Percentiles rank a stretch among this genome's conserved stretches.
Evolutionary conservation across 1,284 basidiomycete species (phyloP).

Genomic region (Melanopsichium pennsylvanicum): DNA sequence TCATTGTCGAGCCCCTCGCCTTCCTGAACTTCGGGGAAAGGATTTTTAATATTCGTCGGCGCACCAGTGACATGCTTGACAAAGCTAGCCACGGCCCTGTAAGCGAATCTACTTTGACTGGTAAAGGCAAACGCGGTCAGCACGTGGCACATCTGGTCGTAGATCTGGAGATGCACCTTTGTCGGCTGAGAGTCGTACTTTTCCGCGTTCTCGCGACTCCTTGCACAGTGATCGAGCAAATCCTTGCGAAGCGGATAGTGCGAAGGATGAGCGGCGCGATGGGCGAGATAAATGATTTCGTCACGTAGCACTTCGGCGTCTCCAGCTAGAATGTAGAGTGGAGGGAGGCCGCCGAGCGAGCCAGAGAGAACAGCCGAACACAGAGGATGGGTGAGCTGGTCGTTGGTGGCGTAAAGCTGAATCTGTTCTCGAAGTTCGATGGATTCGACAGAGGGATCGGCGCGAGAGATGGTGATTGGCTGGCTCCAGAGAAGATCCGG

Average conservation of each 20-base stretch:
- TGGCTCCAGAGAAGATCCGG: slow-evolving; percentile 50
- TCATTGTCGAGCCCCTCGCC: slow-evolving; percentile 7
- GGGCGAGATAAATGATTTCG: slow-evolving; percentile 84
- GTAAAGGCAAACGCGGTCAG: slow-evolving; percentile 68
- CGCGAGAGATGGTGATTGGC: slow-evolving; percentile 36
- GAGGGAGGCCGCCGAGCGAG: slow-evolving; percentile 89
- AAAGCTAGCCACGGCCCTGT: slow-evolving; percentile 66
- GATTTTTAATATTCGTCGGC: slow-evolving; percentile 48
- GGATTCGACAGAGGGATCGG: slow-evolving; percentile 15
- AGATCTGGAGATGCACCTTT: slow-evolving; percentile 83
- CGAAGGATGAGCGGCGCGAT: slow-evolving; percentile 86
- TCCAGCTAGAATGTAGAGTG: slow-evolving; percentile 80
- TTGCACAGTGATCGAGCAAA: slow-evolving; percentile 68
- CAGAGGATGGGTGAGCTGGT: slow-evolving; percentile 81
- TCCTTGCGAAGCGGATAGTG: slow-evolving; percentile 75
- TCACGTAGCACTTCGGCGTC: slow-evolving; percentile 88
- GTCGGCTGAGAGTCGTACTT: slow-evolving; percentile 73
- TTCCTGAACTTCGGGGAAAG: slow-evolving; percentile 44
- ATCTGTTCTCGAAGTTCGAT: slow-evolving; percentile 71
- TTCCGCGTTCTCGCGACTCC: slow-evolving; percentile 63
- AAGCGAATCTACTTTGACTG: slow-evolving; percentile 66
- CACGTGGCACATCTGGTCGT: slow-evolving; percentile 69
- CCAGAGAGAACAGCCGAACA: slow-evolving; percentile 78
- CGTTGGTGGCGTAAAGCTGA: slow-evolving; percentile 88
- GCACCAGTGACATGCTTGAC: slow-evolving; percentile 65